Conservation (phyloP, 2,329 filamentous ascomycete species). For the Dendrostoma leiphaemia region DNA sequence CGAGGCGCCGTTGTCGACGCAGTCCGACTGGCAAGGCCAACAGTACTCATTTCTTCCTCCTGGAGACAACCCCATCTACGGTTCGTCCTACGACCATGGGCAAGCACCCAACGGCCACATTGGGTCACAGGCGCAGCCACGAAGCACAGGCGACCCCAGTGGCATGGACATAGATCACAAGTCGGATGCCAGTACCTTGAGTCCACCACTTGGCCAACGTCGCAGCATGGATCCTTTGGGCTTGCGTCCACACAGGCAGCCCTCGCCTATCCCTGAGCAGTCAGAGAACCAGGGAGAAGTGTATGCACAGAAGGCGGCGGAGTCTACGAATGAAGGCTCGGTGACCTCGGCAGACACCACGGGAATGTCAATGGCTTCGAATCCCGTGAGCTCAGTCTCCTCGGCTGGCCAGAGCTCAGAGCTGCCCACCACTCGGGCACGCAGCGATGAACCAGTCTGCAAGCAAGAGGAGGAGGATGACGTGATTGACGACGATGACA, state of each 20-base stretch:
- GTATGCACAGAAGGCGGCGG: constrained; percentile 36
- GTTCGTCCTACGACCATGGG: constrained; percentile 43
- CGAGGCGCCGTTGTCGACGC: constrained; percentile 49
- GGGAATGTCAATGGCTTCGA: constrained; percentile 37
- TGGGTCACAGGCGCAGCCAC: constrained; percentile 37
- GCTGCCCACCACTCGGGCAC: constrained; percentile 29
- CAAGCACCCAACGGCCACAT: constrained; percentile 33
- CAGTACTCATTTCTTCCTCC: constrained; percentile 50
- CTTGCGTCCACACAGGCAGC: constrained; percentile 38
- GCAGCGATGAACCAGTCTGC: constrained; percentile 36
- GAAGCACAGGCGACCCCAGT: constrained; percentile 33
- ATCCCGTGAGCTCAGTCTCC: constrained; percentile 38
- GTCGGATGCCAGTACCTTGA: constrained; percentile 36
- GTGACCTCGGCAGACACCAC: constrained; percentile 38
- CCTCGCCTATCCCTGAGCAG: constrained; percentile 37
- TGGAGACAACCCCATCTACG: constrained; percentile 42
- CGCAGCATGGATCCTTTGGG: constrained; percentile 39
- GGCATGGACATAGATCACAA: constrained; percentile 65
- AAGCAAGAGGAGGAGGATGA: constrained; percentile 52
- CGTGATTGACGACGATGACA: constrained; percentile 56
- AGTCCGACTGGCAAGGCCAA: constrained; percentile 55
- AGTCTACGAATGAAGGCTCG: constrained; percentile 37
- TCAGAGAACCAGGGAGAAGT: constrained; percentile 29
- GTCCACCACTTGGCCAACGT: constrained; percentile 34
- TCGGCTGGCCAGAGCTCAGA: constrained; percentile 35